These are phyloP conservation scores for Coemansia sp. DNA, from an alignment of 192 early-diverging fungal species.

Conservation along the genomic window DNA sequence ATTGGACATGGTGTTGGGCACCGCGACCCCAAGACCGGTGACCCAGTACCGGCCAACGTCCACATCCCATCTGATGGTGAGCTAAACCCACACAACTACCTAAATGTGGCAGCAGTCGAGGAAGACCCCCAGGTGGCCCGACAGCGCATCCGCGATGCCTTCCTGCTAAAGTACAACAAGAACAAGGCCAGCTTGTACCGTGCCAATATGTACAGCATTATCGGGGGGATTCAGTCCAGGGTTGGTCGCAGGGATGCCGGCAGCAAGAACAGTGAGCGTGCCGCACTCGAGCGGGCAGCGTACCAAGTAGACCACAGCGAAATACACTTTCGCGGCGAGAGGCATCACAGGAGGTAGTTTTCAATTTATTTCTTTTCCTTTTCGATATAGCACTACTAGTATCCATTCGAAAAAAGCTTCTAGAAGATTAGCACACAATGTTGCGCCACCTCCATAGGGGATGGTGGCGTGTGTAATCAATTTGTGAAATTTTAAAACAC, in stretches of 20 bases:
- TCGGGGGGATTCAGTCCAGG: constrained; percentile 35
- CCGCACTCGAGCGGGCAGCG: constrained; percentile 41
- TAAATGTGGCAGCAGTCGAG: constrained; percentile 19
- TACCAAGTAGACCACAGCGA: constrained; percentile 53
- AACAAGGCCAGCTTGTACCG: constrained; percentile 48
- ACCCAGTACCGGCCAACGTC: constrained; percentile 37
- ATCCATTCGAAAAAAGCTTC: constrained; percentile 1
- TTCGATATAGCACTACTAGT: not conserved
- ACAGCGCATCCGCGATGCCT: constrained; percentile 38
- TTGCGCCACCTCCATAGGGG: not conserved
- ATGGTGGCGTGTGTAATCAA: not conserved
- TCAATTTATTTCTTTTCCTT: constrained; percentile 2
- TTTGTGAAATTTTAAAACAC: not conserved
- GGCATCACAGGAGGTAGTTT: constrained; percentile 5
- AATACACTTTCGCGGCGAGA: constrained; percentile 44
- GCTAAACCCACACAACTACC: constrained; percentile 55
- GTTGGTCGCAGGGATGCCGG: constrained; percentile 26
- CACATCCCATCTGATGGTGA: constrained; percentile 50
- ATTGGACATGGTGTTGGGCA: constrained; percentile 53
- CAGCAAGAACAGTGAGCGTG: constrained; percentile 37
- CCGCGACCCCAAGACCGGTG: constrained; percentile 53
- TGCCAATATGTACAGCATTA: constrained; percentile 32
- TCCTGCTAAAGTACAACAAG: constrained; percentile 33
- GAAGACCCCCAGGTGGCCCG: constrained; percentile 39
- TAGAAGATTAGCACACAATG: not conserved